Evolutionary conservation across 106 monocot species (phyloP).

Genomic region (Hemerocallis citrina): DNA sequence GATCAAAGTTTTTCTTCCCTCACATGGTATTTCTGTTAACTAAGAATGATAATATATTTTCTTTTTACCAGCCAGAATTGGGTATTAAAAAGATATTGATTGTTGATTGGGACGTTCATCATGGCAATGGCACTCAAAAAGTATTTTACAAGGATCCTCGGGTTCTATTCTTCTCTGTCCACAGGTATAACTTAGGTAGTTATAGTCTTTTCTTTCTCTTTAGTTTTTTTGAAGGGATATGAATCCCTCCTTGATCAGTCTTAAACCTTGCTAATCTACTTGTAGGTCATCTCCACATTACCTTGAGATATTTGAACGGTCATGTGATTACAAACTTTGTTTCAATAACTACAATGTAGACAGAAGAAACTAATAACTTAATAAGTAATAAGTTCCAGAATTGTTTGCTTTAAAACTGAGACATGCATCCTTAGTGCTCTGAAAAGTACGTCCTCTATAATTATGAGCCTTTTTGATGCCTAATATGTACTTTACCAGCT

Average conservation of each 20-base stretch:
- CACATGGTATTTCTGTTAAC: background rate
- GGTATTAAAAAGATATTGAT: slow-evolving; percentile 86
- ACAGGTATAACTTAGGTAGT: slow-evolving; percentile 42
- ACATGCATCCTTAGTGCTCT: too few relatives aligned
- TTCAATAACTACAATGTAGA: too few relatives aligned
- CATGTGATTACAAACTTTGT: too few relatives aligned
- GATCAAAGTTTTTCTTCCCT: background rate
- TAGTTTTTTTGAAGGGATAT: background rate
- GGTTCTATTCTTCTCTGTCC: slow-evolving; percentile 93
- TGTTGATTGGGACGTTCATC: slow-evolving; percentile 99
- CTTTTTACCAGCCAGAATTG: slow-evolving; percentile 69
- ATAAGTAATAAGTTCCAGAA: too few relatives aligned
- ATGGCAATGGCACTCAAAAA: slow-evolving; percentile 96
- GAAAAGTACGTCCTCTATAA: too few relatives aligned
- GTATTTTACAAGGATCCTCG: slow-evolving; percentile 84
- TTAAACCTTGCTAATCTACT: background rate
- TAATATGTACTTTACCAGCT: too few relatives aligned
- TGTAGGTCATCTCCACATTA: background rate
- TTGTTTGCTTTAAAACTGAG: too few relatives aligned
- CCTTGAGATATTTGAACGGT: background rate
- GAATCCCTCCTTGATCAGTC: too few relatives aligned
- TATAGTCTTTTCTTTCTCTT: background rate
- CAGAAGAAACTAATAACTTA: too few relatives aligned
- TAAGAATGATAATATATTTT: background rate
- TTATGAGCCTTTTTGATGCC: too few relatives aligned